A percentile compares a stretch with the other conserved stretches of the same genome.
Conservation (phyloP, 257 asterid species). For the Leptodermis oblonga region DNA sequence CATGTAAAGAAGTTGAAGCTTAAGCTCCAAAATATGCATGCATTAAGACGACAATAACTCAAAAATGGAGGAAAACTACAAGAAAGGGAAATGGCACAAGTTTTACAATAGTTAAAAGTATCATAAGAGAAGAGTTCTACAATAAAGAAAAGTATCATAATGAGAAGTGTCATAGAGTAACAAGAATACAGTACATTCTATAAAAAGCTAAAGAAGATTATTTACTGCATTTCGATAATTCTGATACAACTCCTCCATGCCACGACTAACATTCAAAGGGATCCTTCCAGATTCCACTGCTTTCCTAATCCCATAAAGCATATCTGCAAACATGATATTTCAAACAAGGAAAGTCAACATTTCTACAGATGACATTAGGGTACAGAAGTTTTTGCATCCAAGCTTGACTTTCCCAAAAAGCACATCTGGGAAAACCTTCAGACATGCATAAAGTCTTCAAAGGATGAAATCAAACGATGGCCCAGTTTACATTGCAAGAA, state of each 20-base stretch:
- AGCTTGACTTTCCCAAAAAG: background rate
- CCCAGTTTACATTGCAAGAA: background rate
- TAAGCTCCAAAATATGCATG: background rate
- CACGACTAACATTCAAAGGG: conserved; percentile 60
- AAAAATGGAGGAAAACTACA: background rate
- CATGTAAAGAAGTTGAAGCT: no score
- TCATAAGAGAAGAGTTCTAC: no score
- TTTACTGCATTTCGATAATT: conserved; percentile 85
- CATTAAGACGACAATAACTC: background rate
- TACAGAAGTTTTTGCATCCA: background rate
- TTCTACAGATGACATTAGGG: background rate
- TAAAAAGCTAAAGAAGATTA: conserved; percentile 34
- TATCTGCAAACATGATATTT: conserved; percentile 43
- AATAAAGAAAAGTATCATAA: conserved; percentile 2
- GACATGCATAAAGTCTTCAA: background rate
- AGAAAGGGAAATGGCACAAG: background rate
- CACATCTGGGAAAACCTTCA: background rate
- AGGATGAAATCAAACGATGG: background rate
- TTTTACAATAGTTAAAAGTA: conserved; percentile 3
- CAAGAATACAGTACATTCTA: conserved; percentile 12
- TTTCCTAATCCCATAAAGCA: conserved; percentile 60
- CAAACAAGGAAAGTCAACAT: conserved; percentile 11
- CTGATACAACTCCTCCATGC: conserved; percentile 79
- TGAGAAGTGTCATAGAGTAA: background rate
- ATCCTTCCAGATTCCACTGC: conserved; percentile 79